Base-by-base conservation (phyloP, 345 rosid genomes). In the Gossypium rotundifolium region DNA sequence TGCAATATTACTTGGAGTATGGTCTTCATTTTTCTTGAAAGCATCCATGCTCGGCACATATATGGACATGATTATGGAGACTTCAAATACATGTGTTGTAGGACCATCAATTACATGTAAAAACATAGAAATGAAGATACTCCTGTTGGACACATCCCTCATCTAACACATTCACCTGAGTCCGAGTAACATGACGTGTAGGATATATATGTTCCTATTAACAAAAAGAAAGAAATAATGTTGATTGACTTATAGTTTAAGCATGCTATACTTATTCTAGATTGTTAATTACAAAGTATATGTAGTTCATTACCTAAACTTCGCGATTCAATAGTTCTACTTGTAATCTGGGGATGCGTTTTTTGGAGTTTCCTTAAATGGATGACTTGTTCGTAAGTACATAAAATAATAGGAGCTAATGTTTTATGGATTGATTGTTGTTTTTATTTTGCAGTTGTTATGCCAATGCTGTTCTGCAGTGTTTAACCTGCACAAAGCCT, bases 381-480 rank as follows among this genome's bases (percentile, higher is more conserved):
- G 38, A 18, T 40, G 7, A 29, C 49, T 65, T 65, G 11, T 29
- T 54, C 16, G 0, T 63, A 53, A 27, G 40, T 20, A 13, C 23
- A 54, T 53, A 27, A 23, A 71, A 65, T 55, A 16, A 55, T 23
- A 44, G 44, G 33, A 53, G 57, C 25, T 38, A 29, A n/a, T 59
- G 40, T 33, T 67, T 60, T 64, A n/a, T 33, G 49, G 61, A 33
- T 55, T 76, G 60, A 70, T 74, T 22, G 14, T 60, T 57, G 20
- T 13, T 25, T 60, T 78, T 23, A 11, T 81, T 67, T 59, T 78
- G 84, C 94, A 91, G 94, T 75, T 91, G 97, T 85, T 89, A 89
- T 85, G 97, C 97, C 38, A 91, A 91, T 82, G 97, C 97, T 18
- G 93, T 89, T 69, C 86, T 91, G 83, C 97, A 91, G 80, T 89